phyloP scores from a whole-genome alignment of 495 filamentous ascomycete genomes.

The Penicillium canescens region DNA sequence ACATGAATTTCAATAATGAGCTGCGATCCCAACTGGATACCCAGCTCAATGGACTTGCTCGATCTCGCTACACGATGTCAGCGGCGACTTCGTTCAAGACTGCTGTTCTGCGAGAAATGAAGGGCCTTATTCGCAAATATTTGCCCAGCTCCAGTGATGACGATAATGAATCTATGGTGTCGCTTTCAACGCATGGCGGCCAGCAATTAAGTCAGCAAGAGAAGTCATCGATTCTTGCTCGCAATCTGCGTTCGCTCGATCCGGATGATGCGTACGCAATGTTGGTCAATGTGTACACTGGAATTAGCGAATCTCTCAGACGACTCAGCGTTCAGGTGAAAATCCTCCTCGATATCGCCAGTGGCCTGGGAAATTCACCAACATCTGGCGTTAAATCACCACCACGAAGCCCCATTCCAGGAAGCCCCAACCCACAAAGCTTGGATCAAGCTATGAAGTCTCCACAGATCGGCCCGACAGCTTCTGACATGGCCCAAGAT shows the following conservation, averaged over 20 bases:
- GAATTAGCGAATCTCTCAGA: constrained; percentile 82
- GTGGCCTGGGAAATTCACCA: constrained; percentile 57
- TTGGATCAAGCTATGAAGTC: constrained; percentile 25
- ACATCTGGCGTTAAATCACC: constrained; percentile 42
- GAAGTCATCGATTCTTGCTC: constrained; percentile 84
- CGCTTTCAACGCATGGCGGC: constrained; percentile 76
- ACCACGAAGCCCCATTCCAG: constrained; percentile 45
- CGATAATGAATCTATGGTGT: constrained; percentile 88
- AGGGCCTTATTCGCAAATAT: constrained; percentile 77
- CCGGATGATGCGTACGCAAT: constrained; percentile 84
- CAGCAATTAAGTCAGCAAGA: constrained; percentile 77
- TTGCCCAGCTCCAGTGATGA: constrained; percentile 92
- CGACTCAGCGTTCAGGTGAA: constrained; percentile 90
- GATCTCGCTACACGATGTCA: constrained; percentile 72
- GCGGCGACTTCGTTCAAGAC: constrained; percentile 86
- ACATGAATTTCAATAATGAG: constrained; percentile 66
- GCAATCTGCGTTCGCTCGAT: constrained; percentile 85
- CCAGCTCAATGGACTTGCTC: constrained; percentile 74
- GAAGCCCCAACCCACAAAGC: constrained; percentile 36
- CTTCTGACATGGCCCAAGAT: constrained; percentile 58
- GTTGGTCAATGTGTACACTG: constrained; percentile 77
- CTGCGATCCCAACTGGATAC: constrained; percentile 66
- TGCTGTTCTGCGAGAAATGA: constrained; percentile 83
- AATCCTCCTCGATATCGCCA: constrained; percentile 92
- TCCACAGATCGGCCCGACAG: constrained; percentile 15